Evolutionary conservation across 805 yeast genomes (phyloP), one percentile per base, ranked within the genome.

Genomic region (Torulaspora franciscae): DNA sequence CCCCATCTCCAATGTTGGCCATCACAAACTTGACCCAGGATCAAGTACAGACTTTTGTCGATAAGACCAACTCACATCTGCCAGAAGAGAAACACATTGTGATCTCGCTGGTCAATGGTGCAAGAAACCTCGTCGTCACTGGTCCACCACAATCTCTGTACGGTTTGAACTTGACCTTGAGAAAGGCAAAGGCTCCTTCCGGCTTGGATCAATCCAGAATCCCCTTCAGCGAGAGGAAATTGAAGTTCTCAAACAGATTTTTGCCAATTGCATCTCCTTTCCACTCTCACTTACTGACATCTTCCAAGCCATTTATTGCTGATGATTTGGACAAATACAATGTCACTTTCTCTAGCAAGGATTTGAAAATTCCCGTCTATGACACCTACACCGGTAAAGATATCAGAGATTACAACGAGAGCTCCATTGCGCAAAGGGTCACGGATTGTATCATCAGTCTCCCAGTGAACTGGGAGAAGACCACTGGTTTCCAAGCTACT

Each of bases 71-170:
- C 72, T 80, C 84, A 63, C 98, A 90, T 71, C 78, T 93, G 71
- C 97, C 99, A 56, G 71, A 74, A 42, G 96, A 87, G 59, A 88
- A 87, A 70, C 96, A 88, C 63, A 83, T 93, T 61, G 86, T 83
- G 49, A 82, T 93, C 53, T 89, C 98, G 34, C 79, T 93, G 65
- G 76, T 90, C 57, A 93, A 93, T 65, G 99, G 99, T 67, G 96
- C 96, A 38, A 80, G 96, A 72, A 87, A 89, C 69, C 76, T 89
- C 71, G 99, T 93, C 46, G 89, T 91, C 38, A 80, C 95, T 17
- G 99, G 99, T 67, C 99, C 98, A 39, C 98, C 99, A 46, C 96
- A 90, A 76, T 89, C 98, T 3, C 74, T 93, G 50, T 93, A 91
- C 60, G 99, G 99, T 75, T 78, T 93, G 60, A 90, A 90, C 70